phyloP scores from a whole-genome alignment of 106 monocot genomes.

The Posidonia australis region DNA sequence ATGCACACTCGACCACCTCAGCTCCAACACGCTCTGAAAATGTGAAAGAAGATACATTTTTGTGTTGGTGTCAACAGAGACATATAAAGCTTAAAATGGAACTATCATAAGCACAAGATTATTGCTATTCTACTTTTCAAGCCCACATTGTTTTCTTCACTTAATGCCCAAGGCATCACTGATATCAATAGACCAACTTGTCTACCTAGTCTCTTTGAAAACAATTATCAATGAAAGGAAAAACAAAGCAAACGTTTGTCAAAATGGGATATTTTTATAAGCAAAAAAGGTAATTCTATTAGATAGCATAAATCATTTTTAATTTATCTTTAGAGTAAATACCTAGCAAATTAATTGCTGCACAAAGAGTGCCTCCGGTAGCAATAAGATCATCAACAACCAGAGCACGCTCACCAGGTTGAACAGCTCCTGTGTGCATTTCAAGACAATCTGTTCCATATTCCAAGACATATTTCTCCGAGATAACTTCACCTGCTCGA shows the following conservation, averaged over 20 bases:
- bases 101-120: not conserved
- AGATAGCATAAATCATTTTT: not conserved
- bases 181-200: too few relatives aligned
- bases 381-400: conserved; percentile 21
- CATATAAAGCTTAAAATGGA: too few relatives aligned
- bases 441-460: conserved; percentile 24
- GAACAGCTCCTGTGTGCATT: conserved; percentile 22
- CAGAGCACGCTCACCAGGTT: conserved; percentile 21
- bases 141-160: too few relatives aligned
- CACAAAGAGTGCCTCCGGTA: conserved; percentile 22
- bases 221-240: too few relatives aligned
- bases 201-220: too few relatives aligned
- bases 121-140: not conserved
- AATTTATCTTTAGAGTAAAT: not conserved
- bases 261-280: too few relatives aligned
- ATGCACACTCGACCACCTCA: conserved; percentile 48
- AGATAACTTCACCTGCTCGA: conserved; percentile 15
- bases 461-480: conserved; percentile 20
- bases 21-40: conserved; percentile 38
- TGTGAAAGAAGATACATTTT: not conserved
- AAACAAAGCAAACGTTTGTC: too few relatives aligned
- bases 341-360: conserved; percentile 20
- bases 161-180: too few relatives aligned
- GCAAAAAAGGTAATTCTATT: too few relatives aligned
- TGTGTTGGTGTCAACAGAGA: not conserved